Evolutionary conservation across 2,329 filamentous ascomycete species (phyloP).

Genomic region (Fusarium sp.): DNA sequence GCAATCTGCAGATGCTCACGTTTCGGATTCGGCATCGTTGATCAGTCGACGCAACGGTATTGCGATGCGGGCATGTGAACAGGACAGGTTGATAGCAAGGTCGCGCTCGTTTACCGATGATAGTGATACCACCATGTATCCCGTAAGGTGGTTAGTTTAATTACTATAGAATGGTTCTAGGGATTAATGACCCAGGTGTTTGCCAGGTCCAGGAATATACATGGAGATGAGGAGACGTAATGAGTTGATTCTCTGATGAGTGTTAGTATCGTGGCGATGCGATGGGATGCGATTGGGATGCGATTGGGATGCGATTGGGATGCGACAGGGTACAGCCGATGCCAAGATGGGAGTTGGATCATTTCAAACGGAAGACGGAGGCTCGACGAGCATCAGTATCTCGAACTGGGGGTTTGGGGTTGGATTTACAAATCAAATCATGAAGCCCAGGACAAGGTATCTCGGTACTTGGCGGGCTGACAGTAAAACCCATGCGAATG

Average conservation of each 20-base stretch:
- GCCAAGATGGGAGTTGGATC: conserved; percentile 34
- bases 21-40: conserved; percentile 6
- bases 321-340: conserved; percentile 4
- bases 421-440: conserved; percentile 13
- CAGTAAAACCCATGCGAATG: conserved; percentile 9
- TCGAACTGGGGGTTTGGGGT: conserved; percentile 10
- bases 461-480: conserved; percentile 32
- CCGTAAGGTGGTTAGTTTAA: neutral
- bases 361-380: conserved; percentile 5
- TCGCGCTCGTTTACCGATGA: neutral
- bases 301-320: conserved; percentile 11
- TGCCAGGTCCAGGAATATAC: neutral
- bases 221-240: conserved; percentile 25
- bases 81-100: conserved; percentile 4
- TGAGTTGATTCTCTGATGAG: neutral
- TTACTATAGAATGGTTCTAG: neutral
- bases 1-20: conserved; percentile 11
- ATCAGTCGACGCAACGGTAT: neutral
- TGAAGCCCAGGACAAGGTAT: conserved; percentile 3
- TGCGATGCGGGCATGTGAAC: conserved; percentile 8
- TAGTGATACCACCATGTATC: neutral
- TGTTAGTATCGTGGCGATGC: conserved; percentile 36
- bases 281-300: conserved; percentile 17
- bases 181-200: conserved; percentile 3
- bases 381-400: neutral